Evolutionary conservation across 2,329 filamentous ascomycete genomes (phyloP).

Genomic region (Cytospora piceae): DNA sequence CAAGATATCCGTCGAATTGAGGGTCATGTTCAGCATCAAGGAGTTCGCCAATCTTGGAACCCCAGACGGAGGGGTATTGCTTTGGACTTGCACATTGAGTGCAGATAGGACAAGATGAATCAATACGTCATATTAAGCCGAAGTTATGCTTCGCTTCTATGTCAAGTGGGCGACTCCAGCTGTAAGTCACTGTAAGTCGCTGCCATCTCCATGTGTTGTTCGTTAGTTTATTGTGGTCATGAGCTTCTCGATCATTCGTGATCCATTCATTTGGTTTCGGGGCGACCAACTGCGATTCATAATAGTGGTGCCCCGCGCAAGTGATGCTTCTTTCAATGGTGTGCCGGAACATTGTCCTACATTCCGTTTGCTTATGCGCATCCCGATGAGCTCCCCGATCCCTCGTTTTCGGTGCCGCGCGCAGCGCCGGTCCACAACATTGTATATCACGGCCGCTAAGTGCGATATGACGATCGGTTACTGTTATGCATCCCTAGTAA

Average conservation of each 20-base stretch:
- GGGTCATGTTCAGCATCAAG: not conserved
- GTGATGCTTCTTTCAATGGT: not conserved
- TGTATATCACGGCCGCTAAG: slow-evolving; percentile 1
- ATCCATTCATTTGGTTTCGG: not conserved
- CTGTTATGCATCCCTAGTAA: not conserved
- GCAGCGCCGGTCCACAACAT: not conserved
- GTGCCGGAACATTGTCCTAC: not conserved
- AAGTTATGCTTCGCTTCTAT: not conserved
- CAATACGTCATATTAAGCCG: not conserved
- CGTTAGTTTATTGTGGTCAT: not conserved
- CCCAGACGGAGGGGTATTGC: not conserved
- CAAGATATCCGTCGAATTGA: too few species aligned
- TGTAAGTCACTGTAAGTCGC: not conserved
- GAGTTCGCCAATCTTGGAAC: not conserved
- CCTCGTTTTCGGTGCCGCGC: slow-evolving; percentile 13
- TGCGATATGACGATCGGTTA: not conserved
- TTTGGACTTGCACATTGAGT: slow-evolving; percentile 5
- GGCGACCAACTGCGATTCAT: not conserved
- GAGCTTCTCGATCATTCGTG: not conserved
- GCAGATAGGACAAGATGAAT: not conserved
- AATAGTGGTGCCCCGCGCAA: not conserved
- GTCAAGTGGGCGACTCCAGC: not conserved
- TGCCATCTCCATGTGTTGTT: not conserved
- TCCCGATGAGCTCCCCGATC: not conserved
- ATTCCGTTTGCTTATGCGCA: not conserved